A percentile compares a stretch with the other conserved stretches of the same genome.
These are phyloP conservation scores for Pelargonium citronellum DNA, from an alignment of 441 rosid genomes.

Conservation along the genomic window DNA sequence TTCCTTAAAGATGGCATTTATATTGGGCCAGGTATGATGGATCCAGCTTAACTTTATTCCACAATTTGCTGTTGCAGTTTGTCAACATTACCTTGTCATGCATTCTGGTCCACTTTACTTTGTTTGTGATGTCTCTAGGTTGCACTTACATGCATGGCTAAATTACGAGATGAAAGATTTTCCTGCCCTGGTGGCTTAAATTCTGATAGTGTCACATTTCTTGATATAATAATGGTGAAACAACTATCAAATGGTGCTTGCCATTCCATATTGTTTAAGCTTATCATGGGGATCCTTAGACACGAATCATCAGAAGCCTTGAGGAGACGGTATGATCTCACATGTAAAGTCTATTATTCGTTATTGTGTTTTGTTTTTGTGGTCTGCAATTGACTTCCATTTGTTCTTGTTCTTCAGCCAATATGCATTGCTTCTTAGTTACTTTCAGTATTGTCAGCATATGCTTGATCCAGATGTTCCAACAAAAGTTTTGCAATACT, in stretches of 20 bases:
- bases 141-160: conserved; percentile 95
- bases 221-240: conserved; percentile 75
- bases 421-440: conserved; percentile 87
- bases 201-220: conserved; percentile 73
- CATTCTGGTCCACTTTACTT: conserved; percentile 12
- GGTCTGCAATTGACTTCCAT: conserved; percentile 23
- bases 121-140: conserved; percentile 45
- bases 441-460: conserved; percentile 94
- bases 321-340: conserved; percentile 77
- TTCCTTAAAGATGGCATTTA: conserved; percentile 85
- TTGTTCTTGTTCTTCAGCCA: conserved; percentile 45
- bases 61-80: conserved; percentile 6
- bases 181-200: conserved; percentile 53
- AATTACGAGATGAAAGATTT: conserved; percentile 85
- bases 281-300: conserved; percentile 78
- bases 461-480: conserved; percentile 84
- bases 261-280: conserved; percentile 77
- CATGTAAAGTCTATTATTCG: conserved; percentile 16
- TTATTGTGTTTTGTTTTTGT: not conserved
- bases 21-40: conserved; percentile 60
- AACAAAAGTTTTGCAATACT: conserved; percentile 60
- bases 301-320: conserved; percentile 91
- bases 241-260: conserved; percentile 93
- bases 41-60: not conserved
- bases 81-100: conserved; percentile 8